These are phyloP conservation scores for Coleophoma eucalyptorum DNA, from an alignment of 2,329 filamentous ascomycete genomes.

Conservation along the genomic window DNA sequence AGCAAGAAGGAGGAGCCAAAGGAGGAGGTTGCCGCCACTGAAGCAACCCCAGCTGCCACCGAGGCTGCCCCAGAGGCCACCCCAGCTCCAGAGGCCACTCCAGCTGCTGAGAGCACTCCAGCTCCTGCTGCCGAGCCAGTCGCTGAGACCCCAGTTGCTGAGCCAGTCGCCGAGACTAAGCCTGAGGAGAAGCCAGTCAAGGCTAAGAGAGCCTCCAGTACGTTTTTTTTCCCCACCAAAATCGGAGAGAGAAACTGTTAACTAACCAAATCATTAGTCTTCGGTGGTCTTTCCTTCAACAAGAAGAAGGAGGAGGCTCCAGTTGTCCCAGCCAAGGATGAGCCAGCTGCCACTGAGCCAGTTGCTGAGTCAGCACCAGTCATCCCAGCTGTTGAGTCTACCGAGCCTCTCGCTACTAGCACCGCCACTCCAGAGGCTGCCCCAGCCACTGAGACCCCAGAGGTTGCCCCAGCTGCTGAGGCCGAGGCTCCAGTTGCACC, in stretches of 20 bases:
- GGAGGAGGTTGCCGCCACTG: conserved; percentile 26
- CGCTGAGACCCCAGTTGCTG: conserved; percentile 20
- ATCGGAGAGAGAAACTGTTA: no score
- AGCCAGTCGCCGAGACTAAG: conserved; percentile 32
- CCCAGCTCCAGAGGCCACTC: conserved; percentile 22
- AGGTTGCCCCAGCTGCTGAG: conserved; percentile 31
- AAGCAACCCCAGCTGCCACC: conserved; percentile 36
- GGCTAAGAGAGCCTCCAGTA: conserved; percentile 23
- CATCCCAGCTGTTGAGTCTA: conserved; percentile 26
- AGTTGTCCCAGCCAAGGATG: conserved; percentile 26
- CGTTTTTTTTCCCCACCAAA: no score
- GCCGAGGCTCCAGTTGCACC: conserved; percentile 30
- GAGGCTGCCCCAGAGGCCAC: conserved; percentile 35
- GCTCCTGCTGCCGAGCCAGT: conserved; percentile 18
- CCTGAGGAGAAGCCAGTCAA: conserved; percentile 29
- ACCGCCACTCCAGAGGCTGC: conserved; percentile 19
- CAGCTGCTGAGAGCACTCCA: conserved; percentile 14
- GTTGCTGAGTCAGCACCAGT: conserved; percentile 28
- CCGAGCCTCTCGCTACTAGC: conserved; percentile 24
- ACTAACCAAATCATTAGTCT: conserved; percentile 9
- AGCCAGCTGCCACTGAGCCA: conserved; percentile 18
- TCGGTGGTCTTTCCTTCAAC: conserved; percentile 25
- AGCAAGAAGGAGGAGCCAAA: conserved; percentile 32
- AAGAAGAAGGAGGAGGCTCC: conserved; percentile 24
- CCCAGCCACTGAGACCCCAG: conserved; percentile 23